These are phyloP conservation scores for Tuber melanosporum DNA, from an alignment of 495 filamentous ascomycete species.

Conservation along the genomic window DNA sequence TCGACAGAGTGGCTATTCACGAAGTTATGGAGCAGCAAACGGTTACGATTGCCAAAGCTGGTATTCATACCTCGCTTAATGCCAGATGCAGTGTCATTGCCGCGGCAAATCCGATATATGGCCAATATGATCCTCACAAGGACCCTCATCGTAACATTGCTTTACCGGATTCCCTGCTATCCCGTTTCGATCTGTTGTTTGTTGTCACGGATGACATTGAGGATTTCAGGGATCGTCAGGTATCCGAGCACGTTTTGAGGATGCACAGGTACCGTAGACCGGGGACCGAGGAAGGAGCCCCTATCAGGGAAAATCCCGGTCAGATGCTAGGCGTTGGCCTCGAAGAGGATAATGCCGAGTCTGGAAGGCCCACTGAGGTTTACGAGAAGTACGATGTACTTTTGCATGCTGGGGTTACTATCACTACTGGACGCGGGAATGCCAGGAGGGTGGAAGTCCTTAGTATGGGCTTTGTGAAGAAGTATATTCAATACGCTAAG, in stretches of 20 bases:
- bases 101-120: conserved; percentile 95
- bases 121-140: conserved; percentile 97
- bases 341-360: conserved; percentile 62
- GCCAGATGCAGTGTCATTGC: conserved; percentile 95
- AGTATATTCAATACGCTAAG: conserved; percentile 99
- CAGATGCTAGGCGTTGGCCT: conserved; percentile 87
- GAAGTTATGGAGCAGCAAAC: conserved; percentile 99
- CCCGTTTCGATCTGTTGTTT: conserved; percentile 98
- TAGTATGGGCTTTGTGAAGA: conserved; percentile 98
- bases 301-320: conserved; percentile 77
- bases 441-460: conserved; percentile 79
- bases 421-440: conserved; percentile 62
- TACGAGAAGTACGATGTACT: conserved; percentile 95
- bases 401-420: conserved; percentile 85
- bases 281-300: conserved; percentile 89
- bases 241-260: conserved; percentile 93
- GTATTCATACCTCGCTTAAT: conserved; percentile 96
- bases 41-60: conserved; percentile 96
- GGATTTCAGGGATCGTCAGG: conserved; percentile 76
- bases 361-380: conserved; percentile 70
- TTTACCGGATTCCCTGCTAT: conserved; percentile 90
- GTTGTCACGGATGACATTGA: conserved; percentile 98
- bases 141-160: conserved; percentile 98
- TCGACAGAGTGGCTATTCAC: conserved; percentile 96
- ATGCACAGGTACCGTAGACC: conserved; percentile 96